Evolutionary conservation across 805 yeast species (phyloP).

Genomic region (Vanderwaltozyma tropicalis): DNA sequence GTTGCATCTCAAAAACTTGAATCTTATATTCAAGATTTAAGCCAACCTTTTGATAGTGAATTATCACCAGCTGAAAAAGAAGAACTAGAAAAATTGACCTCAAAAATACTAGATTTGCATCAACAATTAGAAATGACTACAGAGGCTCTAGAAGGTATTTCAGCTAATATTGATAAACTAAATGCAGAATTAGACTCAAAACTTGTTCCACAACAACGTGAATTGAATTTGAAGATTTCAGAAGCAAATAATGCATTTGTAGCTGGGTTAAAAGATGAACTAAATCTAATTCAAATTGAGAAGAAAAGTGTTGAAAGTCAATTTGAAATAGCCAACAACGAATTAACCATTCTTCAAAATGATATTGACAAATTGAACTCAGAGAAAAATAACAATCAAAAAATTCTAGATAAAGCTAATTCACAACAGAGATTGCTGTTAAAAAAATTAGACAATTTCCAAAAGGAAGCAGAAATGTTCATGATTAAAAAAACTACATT

Average conservation of each 20-base stretch:
- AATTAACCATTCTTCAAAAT: constrained; percentile 20
- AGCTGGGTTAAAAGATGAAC: constrained; percentile 10
- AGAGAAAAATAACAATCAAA: constrained; percentile 26
- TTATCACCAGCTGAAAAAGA: constrained; percentile 41
- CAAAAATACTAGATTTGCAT: constrained; percentile 36
- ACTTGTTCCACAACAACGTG: constrained; percentile 41
- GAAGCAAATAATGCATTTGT: constrained; percentile 8
- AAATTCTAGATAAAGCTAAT: constrained; percentile 39
- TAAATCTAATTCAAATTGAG: constrained; percentile 23
- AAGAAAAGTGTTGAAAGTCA: constrained; percentile 23
- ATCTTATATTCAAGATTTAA: constrained; percentile 40
- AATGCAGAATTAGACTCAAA: constrained; percentile 52
- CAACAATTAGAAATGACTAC: constrained; percentile 32
- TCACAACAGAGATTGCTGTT: constrained; percentile 46
- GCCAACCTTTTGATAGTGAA: constrained; percentile 42
- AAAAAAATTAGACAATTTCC: constrained; percentile 47
- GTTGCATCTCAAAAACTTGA: constrained; percentile 31
- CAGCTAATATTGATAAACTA: constrained; percentile 22
- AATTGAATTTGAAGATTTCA: constrained; percentile 23
- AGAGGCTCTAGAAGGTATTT: constrained; percentile 16
- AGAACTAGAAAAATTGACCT: constrained; percentile 33
- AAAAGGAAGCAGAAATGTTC: constrained; percentile 54
- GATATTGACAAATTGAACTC: constrained; percentile 22
- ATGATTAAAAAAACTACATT: constrained; percentile 54
- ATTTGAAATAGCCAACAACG: constrained; percentile 23